Evolutionary conservation across 495 filamentous ascomycete species (phyloP).

Genomic region (Apodospora peruviana): DNA sequence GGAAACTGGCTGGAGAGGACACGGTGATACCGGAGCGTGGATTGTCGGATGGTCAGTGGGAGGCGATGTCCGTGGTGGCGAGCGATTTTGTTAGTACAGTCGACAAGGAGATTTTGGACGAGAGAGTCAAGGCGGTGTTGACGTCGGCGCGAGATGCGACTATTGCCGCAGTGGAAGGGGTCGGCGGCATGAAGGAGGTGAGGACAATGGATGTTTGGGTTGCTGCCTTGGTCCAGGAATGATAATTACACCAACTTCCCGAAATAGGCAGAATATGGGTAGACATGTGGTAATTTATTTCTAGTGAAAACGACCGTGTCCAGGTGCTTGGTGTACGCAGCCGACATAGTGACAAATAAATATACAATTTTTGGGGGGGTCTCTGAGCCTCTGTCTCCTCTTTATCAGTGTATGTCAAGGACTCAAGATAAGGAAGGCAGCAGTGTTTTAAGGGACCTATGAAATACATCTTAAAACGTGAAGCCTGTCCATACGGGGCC

Average conservation of each 20-base stretch:
- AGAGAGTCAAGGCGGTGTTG: conserved; percentile 30
- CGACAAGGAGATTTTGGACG: conserved; percentile 21
- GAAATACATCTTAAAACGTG: conserved; percentile 1
- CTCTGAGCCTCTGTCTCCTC: no score
- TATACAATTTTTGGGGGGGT: no score
- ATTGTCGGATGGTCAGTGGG: conserved; percentile 43
- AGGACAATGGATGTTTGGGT: conserved; percentile 47
- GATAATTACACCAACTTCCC: no score
- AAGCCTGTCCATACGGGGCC: conserved; percentile 47
- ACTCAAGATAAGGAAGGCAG: no score
- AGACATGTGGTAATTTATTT: no score
- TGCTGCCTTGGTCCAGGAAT: conserved; percentile 21
- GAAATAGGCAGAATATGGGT: no score
- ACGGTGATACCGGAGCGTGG: conserved; percentile 25
- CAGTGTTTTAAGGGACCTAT: no score
- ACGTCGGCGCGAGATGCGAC: conserved; percentile 29
- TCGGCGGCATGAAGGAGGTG: conserved; percentile 29
- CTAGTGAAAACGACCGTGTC: no score
- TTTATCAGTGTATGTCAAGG: no score
- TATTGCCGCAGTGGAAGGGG: conserved; percentile 22
- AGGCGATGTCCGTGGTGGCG: conserved; percentile 26
- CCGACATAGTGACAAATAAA: no score
- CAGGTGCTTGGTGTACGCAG: no score
- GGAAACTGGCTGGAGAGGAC: conserved; percentile 24
- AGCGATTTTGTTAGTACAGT: conserved; percentile 23